Evolutionary conservation across 2,329 filamentous ascomycete genomes (phyloP).

Genomic region (Colletotrichum siamense): DNA sequence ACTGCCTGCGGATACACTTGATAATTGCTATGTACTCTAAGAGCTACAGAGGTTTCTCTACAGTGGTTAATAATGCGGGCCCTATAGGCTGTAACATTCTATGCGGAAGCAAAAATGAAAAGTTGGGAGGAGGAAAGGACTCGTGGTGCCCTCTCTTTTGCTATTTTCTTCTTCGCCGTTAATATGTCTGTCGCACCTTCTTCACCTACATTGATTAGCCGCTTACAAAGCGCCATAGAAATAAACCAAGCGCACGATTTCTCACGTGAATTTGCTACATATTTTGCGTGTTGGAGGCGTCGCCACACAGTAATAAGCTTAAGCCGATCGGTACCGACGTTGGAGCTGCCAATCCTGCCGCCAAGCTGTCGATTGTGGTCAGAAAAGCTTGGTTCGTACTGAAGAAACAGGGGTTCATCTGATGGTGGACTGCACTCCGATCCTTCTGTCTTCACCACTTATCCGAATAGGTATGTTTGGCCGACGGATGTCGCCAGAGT

Average conservation of each 20-base stretch:
- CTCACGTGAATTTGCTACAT: neutral
- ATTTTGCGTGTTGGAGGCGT: neutral
- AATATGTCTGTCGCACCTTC: neutral
- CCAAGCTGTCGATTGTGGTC: neutral
- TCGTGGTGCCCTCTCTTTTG: neutral
- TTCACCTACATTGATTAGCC: neutral
- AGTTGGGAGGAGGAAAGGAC: neutral
- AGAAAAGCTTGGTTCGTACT: neutral
- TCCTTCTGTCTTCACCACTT: neutral
- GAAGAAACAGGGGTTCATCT: neutral
- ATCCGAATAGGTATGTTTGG: neutral
- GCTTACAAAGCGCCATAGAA: neutral
- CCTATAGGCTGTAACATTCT: too few relatives aligned
- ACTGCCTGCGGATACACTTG: neutral
- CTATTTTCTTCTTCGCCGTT: neutral
- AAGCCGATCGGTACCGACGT: neutral
- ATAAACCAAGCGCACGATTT: neutral
- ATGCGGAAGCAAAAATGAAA: neutral
- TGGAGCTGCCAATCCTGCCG: neutral
- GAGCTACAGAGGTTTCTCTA: fast-evolving
- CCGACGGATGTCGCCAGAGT: neutral
- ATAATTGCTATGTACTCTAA: neutral
- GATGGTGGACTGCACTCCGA: neutral
- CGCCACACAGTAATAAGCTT: neutral
- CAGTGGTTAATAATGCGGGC: neutral